These are phyloP conservation scores for Fusarium sp. DNA, from an alignment of 2,329 filamentous ascomycete species.

Conservation along the genomic window DNA sequence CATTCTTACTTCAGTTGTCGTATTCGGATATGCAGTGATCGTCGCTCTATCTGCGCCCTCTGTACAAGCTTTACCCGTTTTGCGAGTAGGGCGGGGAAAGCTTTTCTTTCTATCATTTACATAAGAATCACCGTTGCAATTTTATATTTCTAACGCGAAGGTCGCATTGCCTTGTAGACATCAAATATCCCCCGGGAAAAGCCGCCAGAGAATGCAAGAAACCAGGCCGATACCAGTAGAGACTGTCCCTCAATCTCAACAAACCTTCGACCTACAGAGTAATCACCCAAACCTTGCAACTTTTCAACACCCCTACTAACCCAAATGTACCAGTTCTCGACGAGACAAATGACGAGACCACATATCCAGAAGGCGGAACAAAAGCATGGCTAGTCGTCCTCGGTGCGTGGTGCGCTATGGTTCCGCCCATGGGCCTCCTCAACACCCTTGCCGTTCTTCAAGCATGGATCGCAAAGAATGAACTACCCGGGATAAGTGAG, in stretches of 20 bases:
- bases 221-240: neutral
- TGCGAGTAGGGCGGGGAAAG: neutral
- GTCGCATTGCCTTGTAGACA: accelerated
- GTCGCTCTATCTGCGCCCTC: neutral
- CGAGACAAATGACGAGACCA: neutral
- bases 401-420: conserved; percentile 75
- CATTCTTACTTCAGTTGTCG: no score
- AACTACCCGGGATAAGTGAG: neutral
- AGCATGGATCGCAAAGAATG: conserved; percentile 63
- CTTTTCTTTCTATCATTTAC: neutral
- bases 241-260: neutral
- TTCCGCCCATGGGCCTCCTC: conserved; percentile 74
- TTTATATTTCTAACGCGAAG: neutral
- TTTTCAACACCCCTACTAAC: neutral
- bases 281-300: neutral
- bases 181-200: accelerated
- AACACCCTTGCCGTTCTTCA: conserved; percentile 76
- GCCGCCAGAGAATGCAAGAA: neutral
- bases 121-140: no score
- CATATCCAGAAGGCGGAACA: neutral
- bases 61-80: neutral
- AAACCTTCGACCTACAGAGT: neutral
- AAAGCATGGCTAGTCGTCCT: conserved; percentile 76
- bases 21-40: neutral
- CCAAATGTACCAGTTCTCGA: neutral